Evolutionary conservation across 768 basidiomycete species (phyloP).

Genomic region (Mycena floridula): DNA sequence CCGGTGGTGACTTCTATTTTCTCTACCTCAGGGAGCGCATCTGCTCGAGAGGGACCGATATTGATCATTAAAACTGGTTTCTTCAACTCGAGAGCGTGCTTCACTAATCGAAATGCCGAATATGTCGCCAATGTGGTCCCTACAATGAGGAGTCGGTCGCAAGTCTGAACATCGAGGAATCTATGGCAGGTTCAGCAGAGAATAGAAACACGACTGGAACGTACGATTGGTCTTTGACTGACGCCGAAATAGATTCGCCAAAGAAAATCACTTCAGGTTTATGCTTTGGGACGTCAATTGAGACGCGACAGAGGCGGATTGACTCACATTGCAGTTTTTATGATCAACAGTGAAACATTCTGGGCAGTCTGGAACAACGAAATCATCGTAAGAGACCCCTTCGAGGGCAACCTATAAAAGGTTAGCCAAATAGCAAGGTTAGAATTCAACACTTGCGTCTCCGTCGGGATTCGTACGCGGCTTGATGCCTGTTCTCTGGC

Average conservation of each 20-base stretch:
- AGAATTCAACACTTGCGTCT: constrained; percentile 50
- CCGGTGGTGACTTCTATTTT: constrained; percentile 79
- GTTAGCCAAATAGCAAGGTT: neutral
- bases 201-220: constrained; percentile 17
- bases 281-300: constrained; percentile 35
- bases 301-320: neutral
- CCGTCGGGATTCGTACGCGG: constrained; percentile 90
- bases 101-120: constrained; percentile 77
- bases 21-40: constrained; percentile 58
- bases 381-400: constrained; percentile 69
- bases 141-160: constrained; percentile 69
- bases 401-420: constrained; percentile 69
- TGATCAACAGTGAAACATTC: constrained; percentile 55
- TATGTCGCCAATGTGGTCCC: constrained; percentile 93
- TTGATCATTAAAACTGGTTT: constrained; percentile 84
- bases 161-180: constrained; percentile 47
- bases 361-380: constrained; percentile 75
- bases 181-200: constrained; percentile 25
- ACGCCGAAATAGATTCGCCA: constrained; percentile 75
- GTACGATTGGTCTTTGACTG: constrained; percentile 68
- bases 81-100: constrained; percentile 64
- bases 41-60: constrained; percentile 84
- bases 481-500: constrained; percentile 49
- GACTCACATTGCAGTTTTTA: constrained; percentile 51
- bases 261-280: constrained; percentile 87